Evolutionary conservation across 257 asterid species (phyloP).

Genomic region (Nyctanthes arbortristis): DNA sequence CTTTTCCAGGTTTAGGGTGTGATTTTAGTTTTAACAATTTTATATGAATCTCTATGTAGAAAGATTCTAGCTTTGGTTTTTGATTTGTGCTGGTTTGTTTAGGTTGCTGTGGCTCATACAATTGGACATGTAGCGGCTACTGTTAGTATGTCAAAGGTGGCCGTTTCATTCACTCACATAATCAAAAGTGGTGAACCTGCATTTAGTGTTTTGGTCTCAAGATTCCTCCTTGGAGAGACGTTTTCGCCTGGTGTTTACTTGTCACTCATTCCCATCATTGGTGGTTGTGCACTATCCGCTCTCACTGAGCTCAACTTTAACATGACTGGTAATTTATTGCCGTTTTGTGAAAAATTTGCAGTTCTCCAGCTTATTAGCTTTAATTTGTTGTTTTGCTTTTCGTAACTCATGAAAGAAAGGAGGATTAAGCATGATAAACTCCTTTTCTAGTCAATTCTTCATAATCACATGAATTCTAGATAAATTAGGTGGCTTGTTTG

Average conservation of each 20-base stretch:
- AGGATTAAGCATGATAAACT: background rate
- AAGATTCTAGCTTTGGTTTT: conserved; percentile 22
- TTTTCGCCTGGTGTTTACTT: conserved; percentile 77
- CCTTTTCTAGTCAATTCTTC: background rate
- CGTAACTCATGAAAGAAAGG: background rate
- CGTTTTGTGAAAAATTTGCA: background rate
- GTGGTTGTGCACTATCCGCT: conserved; percentile 89
- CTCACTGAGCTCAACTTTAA: conserved; percentile 93
- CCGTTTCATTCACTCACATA: conserved; percentile 94
- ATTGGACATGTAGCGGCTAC: conserved; percentile 99
- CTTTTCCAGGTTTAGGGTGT: too few species aligned
- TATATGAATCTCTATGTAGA: background rate
- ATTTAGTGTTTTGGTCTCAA: conserved; percentile 90
- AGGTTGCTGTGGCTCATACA: conserved; percentile 98
- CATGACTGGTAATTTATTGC: conserved; percentile 76
- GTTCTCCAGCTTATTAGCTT: background rate
- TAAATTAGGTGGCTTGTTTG: conserved; percentile 24
- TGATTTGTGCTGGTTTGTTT: conserved; percentile 20
- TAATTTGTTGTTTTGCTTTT: background rate
- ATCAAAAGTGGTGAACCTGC: conserved; percentile 99
- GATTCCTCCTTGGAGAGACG: conserved; percentile 75
- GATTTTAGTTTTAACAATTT: background rate
- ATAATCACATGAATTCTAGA: conserved; percentile 20
- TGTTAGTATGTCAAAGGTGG: conserved; percentile 98
- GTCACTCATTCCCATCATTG: conserved; percentile 85